phyloP scores from a whole-genome alignment of 169 alveolate species.

The Hammondia hammondi region DNA sequence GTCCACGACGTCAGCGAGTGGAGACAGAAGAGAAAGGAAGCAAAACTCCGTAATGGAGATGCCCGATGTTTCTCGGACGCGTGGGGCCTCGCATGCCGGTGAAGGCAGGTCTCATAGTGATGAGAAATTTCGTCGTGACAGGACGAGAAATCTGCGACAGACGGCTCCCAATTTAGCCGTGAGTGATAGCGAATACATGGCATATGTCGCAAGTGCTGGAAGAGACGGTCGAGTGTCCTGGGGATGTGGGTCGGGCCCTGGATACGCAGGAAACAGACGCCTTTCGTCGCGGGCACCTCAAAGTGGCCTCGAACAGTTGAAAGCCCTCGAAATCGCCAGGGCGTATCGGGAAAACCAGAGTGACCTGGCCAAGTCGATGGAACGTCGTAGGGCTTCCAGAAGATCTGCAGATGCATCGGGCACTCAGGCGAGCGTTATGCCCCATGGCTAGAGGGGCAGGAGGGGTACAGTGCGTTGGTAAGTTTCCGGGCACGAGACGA shows the following conservation, averaged over 20 bases:
- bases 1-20: background rate
- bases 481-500: too few species aligned
- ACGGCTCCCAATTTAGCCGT: too few species aligned
- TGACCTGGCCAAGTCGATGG: background rate
- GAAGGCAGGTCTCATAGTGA: background rate
- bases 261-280: background rate
- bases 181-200: background rate
- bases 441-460: too few species aligned
- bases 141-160: background rate
- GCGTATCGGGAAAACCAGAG: background rate
- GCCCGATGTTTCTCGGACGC: background rate
- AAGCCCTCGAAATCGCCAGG: background rate
- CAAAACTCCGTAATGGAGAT: background rate
- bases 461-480: too few species aligned
- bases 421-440: background rate
- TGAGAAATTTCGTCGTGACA: background rate
- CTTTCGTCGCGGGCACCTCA: background rate
- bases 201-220: background rate
- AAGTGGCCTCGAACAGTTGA: background rate
- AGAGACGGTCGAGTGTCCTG: background rate
- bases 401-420: background rate
- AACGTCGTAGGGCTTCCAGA: background rate
- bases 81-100: background rate
- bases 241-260: background rate
- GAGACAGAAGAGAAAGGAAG: background rate